Evolutionary conservation across 1,284 basidiomycete species (phyloP), one percentile per base, ranked within the genome.

Genomic region (Volvariella volvacea): DNA sequence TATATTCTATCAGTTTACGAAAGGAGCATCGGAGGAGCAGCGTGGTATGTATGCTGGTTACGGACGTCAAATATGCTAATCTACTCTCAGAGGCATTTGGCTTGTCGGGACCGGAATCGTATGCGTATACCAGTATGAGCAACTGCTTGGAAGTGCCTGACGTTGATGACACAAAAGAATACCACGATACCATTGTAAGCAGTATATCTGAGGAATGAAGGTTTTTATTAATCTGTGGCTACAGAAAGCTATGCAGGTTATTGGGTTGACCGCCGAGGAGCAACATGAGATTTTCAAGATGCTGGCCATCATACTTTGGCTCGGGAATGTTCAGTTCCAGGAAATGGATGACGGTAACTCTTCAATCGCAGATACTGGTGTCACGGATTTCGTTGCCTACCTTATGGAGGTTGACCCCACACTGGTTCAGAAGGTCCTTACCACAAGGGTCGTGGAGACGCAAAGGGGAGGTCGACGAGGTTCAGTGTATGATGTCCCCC

Each of bases 1-100:
- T 63, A 96, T 99, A 52, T 99, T 99, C 71, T 99, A 99, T 66
- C 96, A 99, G 63, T 95, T 99, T 64, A 97, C 96, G 34, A 99
- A 98, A 64, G 93, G 86, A 4, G 96, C 96, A 3, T 83, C 87
- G 3, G 73, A 84, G 38, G 86, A 85, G 44, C 92, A 97, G 65
- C 79, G 92, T 64, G 89, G 91, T 89, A 55, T 40, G 55, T 55
- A 14, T 33, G 8, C 34, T 44, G 43, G n/a, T 43, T 32, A 15
- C 15, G 10, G 2, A 46, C 15, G 22, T 22, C 17, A 33, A 22
- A 44, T 43, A 4, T 36, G 38, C 43, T 28, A 42, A 41, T 38
- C 39, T 46, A 22, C 2, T 12, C 4, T 7, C 62, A 93, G 95
- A 99, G 67, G 78, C 83, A 48, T 96, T 94, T 58, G 96, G 96